A percentile compares a stretch with the other conserved stretches of the same genome.
These are phyloP conservation scores for Dioszegia crocea DNA, from an alignment of 768 basidiomycete species.

Conservation along the genomic window DNA sequence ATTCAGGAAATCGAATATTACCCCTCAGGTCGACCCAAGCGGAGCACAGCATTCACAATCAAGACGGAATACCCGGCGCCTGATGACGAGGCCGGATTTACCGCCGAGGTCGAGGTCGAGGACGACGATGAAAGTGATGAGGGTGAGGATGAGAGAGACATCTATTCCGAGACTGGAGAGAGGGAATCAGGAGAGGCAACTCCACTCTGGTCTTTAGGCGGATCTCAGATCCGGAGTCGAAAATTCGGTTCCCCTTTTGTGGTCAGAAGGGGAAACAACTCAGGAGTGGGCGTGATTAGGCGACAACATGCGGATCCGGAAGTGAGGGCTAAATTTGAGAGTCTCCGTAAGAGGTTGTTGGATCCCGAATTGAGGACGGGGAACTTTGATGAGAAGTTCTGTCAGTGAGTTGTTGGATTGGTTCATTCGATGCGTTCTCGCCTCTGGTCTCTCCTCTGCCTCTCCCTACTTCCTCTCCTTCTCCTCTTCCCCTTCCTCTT, in stretches of 20 bases:
- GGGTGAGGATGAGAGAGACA: background rate
- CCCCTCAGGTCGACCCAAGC: background rate
- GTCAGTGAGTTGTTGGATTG: slow-evolving; percentile 10
- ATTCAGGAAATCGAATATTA: background rate
- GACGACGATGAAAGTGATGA: background rate
- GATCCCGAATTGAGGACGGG: background rate
- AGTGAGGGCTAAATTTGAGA: background rate
- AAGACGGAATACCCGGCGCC: background rate
- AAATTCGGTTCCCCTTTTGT: no score
- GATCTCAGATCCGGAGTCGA: no score
- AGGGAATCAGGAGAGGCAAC: no score
- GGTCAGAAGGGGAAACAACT: no score
- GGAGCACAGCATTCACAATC: background rate
- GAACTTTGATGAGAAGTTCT: slow-evolving; percentile 16
- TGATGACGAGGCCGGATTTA: background rate
- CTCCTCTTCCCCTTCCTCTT: no score
- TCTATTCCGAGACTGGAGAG: background rate
- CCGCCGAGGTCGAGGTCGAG: background rate
- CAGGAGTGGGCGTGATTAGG: background rate
- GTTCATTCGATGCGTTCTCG: no score
- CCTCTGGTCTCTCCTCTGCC: no score
- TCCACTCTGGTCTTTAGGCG: no score
- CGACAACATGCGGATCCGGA: background rate
- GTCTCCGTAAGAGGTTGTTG: slow-evolving; percentile 5
- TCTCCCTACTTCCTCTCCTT: no score